Base-by-base conservation (phyloP, 257 asterid species). In the Penstemon davidsonii region DNA sequence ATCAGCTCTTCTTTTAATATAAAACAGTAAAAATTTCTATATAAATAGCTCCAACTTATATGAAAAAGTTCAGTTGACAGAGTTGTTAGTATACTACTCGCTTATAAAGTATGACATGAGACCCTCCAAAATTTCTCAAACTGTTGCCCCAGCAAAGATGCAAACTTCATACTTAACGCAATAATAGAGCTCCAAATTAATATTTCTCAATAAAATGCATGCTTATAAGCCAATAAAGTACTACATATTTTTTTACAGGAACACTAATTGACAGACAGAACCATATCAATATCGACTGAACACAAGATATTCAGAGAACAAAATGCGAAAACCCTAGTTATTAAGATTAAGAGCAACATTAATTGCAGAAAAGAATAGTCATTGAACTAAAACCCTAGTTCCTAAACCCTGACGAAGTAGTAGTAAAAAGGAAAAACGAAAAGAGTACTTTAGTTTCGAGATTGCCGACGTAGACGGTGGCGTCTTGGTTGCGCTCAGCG, bases 401-500 rank as follows among this genome's bases (percentile, higher is more conserved):
- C 51, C 40, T 43, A 69, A 65, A 78, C 63, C 67, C 69, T 60
- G 56, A 56, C 47, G 3, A 61, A 62, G 47, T 6, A 39, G 18
- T 38, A 40, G 6, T 4, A 55, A 39, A 62, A 53, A 15, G n/a
- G 15, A 46, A 12, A 37, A 7, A 36, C 25, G 5, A 19, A 43
- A 64, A 37, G 4, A 41, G 40, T 79, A 85, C 97, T 62, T 85
- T 89, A 69, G 89, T 80, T 63, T 92, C 97, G 68, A 92, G 96
- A 68, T 88, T 92, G 73, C 98, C 97, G 66, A 88, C 97, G 77
- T 90, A 90, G 50, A 94, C 93, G 78, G 98, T 92, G 75, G 98
- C 95, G 64, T 90, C 97, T 69, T 90, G 96, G 88, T 92, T 92
- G 73, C 96, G 91, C 86, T 92, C 98, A 71, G 96, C 97, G 49